phyloP scores from a whole-genome alignment of 1,284 basidiomycete genomes.

The Ceratorhiza oryzae-sativae region DNA sequence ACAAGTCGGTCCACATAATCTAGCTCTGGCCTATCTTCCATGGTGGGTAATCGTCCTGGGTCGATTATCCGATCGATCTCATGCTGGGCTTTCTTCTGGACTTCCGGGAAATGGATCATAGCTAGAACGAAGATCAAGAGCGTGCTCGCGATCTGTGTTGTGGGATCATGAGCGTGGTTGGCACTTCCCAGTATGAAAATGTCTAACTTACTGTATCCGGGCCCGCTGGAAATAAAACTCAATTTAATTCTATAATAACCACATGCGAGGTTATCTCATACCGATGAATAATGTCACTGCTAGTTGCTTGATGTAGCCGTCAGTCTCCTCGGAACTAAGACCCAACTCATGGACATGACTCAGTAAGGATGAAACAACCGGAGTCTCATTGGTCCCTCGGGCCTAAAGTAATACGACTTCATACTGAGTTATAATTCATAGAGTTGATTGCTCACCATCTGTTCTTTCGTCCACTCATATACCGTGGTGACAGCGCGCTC shows the following conservation, averaged over 20 bases:
- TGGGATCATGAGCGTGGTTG: not conserved
- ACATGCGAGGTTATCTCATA: not conserved
- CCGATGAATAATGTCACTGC: conserved; percentile 10
- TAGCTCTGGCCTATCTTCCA: not conserved
- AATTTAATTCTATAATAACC: not conserved
- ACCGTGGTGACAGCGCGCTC: not conserved
- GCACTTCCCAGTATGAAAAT: too few relatives aligned
- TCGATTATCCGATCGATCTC: conserved; percentile 7
- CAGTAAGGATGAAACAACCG: not conserved
- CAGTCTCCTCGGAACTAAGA: not conserved
- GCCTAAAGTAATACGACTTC: not conserved
- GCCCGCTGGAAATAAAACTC: not conserved
- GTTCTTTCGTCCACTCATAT: conserved; percentile 17
- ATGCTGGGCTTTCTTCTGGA: conserved; percentile 1
- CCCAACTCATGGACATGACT: not conserved
- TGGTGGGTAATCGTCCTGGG: not conserved
- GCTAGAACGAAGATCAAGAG: conserved; percentile 9
- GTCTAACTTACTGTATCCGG: not conserved
- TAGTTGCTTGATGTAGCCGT: conserved; percentile 18
- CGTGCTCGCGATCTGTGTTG: not conserved
- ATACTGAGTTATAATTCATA: not conserved
- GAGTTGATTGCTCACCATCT: not conserved
- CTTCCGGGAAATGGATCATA: not conserved
- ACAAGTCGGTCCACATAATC: not conserved
- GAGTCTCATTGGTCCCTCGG: not conserved